phyloP scores from a whole-genome alignment of 768 basidiomycete species.

The Tricholoma furcatifolium region DNA sequence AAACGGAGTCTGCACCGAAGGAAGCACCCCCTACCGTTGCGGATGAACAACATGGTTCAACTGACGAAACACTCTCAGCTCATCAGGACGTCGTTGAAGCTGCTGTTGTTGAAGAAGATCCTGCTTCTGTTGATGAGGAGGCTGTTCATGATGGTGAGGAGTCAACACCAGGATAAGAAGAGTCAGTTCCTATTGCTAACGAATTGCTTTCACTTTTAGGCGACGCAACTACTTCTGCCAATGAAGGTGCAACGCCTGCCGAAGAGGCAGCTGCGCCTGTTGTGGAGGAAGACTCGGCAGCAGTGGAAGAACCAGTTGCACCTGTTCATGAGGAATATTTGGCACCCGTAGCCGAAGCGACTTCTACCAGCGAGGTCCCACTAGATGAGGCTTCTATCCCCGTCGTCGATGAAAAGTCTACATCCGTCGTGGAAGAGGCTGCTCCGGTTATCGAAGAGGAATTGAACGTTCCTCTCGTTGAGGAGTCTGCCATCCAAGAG shows the following conservation, averaged over 20 bases:
- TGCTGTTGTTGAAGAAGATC: not conserved
- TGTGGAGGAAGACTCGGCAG: too few relatives aligned
- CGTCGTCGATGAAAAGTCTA: not conserved
- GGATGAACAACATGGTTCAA: not conserved
- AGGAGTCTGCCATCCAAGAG: not conserved
- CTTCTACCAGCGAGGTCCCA: too few relatives aligned
- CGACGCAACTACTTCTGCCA: not conserved
- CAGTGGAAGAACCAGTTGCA: too few relatives aligned
- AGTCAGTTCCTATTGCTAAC: not conserved
- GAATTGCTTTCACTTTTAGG: not conserved
- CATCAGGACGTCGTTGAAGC: not conserved
- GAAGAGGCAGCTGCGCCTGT: too few relatives aligned
- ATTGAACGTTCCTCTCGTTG: too few relatives aligned
- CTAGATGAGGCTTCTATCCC: not conserved
- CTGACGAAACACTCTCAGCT: too few relatives aligned
- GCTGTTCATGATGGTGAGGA: too few relatives aligned
- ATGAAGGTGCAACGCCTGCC: not conserved
- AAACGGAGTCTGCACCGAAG: too few relatives aligned
- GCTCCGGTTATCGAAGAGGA: too few relatives aligned
- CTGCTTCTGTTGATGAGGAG: not conserved
- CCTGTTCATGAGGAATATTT: too few relatives aligned
- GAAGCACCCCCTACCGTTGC: not conserved
- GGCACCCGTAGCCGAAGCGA: too few relatives aligned
- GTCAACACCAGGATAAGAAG: not conserved
- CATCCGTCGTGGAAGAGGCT: not conserved